Base-by-base conservation (phyloP, 1,139 yeast genomes). In the Zygoascus hellenicus region DNA sequence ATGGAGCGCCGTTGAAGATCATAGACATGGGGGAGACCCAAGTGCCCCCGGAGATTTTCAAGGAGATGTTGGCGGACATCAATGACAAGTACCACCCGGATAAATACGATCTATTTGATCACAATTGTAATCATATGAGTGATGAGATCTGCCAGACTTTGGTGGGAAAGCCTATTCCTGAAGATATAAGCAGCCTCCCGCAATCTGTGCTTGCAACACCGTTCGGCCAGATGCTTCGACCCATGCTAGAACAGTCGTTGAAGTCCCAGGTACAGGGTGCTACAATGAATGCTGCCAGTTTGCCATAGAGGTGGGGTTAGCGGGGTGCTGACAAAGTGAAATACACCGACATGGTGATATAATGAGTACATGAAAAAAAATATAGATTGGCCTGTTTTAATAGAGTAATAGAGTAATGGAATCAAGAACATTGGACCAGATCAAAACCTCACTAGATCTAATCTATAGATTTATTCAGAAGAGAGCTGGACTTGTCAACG, bases 51-150 rank as follows among this genome's bases (percentile, higher is more conserved):
- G 85, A 79, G 9, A 65, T 80, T 3, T 67, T 80, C 30, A 63
- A 66, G 17, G 86, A 78, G 41, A 81, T 72, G 57, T 55, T 82
- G 41, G 68, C 67, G 2, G 83, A 80, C 42, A 62, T 81, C 34
- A 65, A 65, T 22, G 70, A 69, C 10, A 75, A 70, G 22, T 81
- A 72, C 58, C 69, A 72, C 34, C 75, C 78, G 1, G 66, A 66
- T 7, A 69, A 65, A 19, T 82, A 82, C 60, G 80, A 81, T 53
- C 64, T 82, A 52, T 80, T 82, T 52, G 75, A 75, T 47, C 81
- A 81, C 63, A 82, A 82, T 59, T 82, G 89, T 62, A 82, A 82
- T 63, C 84, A 82, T 55, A 81, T 82, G 64, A 72, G 83, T 13
- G 76, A 80, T 53, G 78, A 74, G 42, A 58, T 78, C 48, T 61